phyloP scores from a whole-genome alignment of 345 rosid genomes.

The Pugionium dolabratum region DNA sequence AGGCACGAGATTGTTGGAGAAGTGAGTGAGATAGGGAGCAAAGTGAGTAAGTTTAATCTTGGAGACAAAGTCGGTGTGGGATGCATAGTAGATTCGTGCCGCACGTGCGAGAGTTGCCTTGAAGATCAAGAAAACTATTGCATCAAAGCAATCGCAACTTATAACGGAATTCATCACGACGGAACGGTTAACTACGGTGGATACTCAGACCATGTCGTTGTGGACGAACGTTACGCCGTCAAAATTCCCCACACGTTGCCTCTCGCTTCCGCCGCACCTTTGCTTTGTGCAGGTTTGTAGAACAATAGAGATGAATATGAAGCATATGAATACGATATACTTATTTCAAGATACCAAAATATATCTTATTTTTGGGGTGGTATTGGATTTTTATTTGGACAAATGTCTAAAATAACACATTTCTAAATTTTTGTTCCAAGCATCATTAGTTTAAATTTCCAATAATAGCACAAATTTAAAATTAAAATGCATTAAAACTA shows the following conservation, averaged over 20 bases:
- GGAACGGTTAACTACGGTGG: constrained; percentile 63
- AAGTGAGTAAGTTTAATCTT: constrained; percentile 47
- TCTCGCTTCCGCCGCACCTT: constrained; percentile 58
- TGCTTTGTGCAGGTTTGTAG: constrained; percentile 58
- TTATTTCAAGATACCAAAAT: not conserved
- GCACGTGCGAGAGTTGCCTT: constrained; percentile 52
- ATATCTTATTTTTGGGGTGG: not conserved
- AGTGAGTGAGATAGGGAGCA: constrained; percentile 58
- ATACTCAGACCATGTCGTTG: constrained; percentile 60
- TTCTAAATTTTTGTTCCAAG: too few relatives aligned
- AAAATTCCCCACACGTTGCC: constrained; percentile 50
- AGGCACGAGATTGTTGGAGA: constrained; percentile 75
- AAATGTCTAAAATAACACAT: too few relatives aligned
- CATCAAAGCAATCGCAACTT: constrained; percentile 45
- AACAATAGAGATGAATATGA: too few relatives aligned
- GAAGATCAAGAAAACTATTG: constrained; percentile 59
- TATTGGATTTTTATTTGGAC: too few relatives aligned
- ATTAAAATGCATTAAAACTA: too few relatives aligned
- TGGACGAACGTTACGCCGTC: constrained; percentile 50
- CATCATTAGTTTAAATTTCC: too few relatives aligned
- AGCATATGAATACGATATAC: not conserved
- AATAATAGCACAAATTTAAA: too few relatives aligned
- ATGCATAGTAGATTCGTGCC: constrained; percentile 57
- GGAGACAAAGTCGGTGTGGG: constrained; percentile 66
- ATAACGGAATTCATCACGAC: constrained; percentile 39